Conservation (phyloP, 768 basidiomycete species). For the Russula virescens region DNA sequence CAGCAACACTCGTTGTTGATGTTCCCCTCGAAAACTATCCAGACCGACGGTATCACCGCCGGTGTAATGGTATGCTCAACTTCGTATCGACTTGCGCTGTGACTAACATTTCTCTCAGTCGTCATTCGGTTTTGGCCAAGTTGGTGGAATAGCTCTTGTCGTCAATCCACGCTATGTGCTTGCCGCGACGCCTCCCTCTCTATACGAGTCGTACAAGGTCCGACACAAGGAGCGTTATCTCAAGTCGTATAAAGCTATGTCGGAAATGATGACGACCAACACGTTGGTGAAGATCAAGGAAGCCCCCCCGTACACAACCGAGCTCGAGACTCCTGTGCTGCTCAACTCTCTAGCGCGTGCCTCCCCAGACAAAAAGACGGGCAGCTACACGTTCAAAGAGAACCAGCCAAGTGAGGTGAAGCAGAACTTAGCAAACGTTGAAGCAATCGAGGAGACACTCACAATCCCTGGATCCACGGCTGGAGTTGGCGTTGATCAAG, state of each 20-base stretch:
- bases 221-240: slow-evolving; percentile 62
- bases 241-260: slow-evolving; percentile 85
- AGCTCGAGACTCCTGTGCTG: slow-evolving; percentile 81
- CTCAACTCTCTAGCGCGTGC: slow-evolving; percentile 93
- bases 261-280: slow-evolving; percentile 92
- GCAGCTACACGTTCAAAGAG: slow-evolving; percentile 75
- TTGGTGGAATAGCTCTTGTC: slow-evolving; percentile 86
- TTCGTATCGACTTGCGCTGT: not conserved
- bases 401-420: slow-evolving; percentile 48
- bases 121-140: slow-evolving; percentile 98
- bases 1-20: slow-evolving; percentile 84
- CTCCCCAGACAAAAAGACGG: slow-evolving; percentile 72
- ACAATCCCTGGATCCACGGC: slow-evolving; percentile 42
- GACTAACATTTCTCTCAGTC: slow-evolving; percentile 44
- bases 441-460: slow-evolving; percentile 53
- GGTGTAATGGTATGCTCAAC: slow-evolving; percentile 65
- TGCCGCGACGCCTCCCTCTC: slow-evolving; percentile 71
- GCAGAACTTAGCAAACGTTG: slow-evolving; percentile 61
- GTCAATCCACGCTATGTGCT: slow-evolving; percentile 89
- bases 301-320: slow-evolving; percentile 77
- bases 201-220: slow-evolving; percentile 70
- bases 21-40: slow-evolving; percentile 96
- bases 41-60: slow-evolving; percentile 87
- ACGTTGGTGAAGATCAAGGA: slow-evolving; percentile 94
- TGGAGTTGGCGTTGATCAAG: slow-evolving; percentile 89